Evolutionary conservation across 768 basidiomycete species (phyloP).

Genomic region (Mycena alexandri): DNA sequence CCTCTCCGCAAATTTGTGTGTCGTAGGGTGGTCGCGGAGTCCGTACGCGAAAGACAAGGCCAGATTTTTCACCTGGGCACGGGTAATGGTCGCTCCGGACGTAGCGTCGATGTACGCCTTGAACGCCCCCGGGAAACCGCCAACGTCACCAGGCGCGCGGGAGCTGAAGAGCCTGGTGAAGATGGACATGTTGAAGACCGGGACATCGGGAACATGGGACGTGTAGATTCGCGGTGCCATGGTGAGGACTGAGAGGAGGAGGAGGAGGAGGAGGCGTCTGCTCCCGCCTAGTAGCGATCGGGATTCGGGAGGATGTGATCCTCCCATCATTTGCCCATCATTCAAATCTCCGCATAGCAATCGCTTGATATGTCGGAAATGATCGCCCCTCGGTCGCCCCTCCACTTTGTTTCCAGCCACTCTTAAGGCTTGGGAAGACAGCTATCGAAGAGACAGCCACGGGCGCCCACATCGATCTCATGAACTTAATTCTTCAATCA

Average conservation of each 20-base stretch:
- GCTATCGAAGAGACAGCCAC: no score
- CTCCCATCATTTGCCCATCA: no score
- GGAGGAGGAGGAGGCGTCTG: not conserved
- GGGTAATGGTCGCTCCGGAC: constrained; percentile 37
- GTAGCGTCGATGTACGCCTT: constrained; percentile 41
- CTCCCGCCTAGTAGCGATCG: no score
- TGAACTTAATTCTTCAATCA: no score
- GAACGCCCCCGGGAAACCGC: constrained; percentile 30
- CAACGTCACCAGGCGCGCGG: constrained; percentile 30
- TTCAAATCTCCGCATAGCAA: no score
- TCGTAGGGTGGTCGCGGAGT: constrained; percentile 40
- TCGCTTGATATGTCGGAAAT: no score
- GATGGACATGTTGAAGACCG: constrained; percentile 38
- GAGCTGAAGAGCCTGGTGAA: constrained; percentile 42
- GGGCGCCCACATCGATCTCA: no score
- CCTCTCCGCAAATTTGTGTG: constrained; percentile 42
- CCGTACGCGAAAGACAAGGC: constrained; percentile 42
- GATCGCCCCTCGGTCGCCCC: no score
- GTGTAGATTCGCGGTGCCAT: constrained; percentile 41
- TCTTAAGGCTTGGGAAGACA: no score
- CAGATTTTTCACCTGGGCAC: constrained; percentile 36
- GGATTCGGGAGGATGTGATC: no score
- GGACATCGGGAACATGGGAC: constrained; percentile 37
- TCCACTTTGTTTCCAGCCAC: no score
- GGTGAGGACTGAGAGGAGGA: not conserved